These are phyloP conservation scores for Rhizopogon rudus DNA, from an alignment of 768 basidiomycete species.

Conservation along the genomic window DNA sequence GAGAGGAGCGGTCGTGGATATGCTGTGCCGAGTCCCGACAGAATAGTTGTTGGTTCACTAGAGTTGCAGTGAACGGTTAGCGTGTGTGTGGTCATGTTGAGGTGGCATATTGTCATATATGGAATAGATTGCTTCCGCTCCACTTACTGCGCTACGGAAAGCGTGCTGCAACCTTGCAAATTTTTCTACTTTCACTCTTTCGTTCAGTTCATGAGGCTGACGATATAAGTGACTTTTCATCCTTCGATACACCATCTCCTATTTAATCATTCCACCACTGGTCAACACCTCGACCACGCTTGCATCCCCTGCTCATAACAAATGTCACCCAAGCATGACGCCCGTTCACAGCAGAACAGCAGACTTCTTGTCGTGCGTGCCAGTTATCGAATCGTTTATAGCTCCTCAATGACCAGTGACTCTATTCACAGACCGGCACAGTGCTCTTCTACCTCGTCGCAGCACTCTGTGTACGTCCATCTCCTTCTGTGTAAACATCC, in stretches of 20 bases:
- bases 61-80: too few species aligned
- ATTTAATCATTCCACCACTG: neutral
- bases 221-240: neutral
- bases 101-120: too few species aligned
- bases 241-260: neutral
- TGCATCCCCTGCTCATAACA: neutral
- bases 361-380: slow-evolving; percentile 28
- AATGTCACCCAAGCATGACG: slow-evolving; percentile 23
- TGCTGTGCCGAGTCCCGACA: neutral
- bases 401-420: slow-evolving; percentile 1
- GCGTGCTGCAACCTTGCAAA: neutral
- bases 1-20: slow-evolving; percentile 1
- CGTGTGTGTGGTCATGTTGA: too few species aligned
- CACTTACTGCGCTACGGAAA: neutral
- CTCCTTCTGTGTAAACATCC: neutral
- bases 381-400: neutral
- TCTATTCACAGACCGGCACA: slow-evolving; percentile 51
- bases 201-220: neutral
- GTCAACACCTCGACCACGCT: too few species aligned
- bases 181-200: neutral
- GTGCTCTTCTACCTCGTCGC: slow-evolving; percentile 88
- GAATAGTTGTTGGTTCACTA: too few species aligned
- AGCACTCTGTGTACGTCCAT: slow-evolving; percentile 67
- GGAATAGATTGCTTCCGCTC: neutral
- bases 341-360: slow-evolving; percentile 25